Base-by-base conservation (phyloP, 345 rosid genomes). In the Citrus unshiu region DNA sequence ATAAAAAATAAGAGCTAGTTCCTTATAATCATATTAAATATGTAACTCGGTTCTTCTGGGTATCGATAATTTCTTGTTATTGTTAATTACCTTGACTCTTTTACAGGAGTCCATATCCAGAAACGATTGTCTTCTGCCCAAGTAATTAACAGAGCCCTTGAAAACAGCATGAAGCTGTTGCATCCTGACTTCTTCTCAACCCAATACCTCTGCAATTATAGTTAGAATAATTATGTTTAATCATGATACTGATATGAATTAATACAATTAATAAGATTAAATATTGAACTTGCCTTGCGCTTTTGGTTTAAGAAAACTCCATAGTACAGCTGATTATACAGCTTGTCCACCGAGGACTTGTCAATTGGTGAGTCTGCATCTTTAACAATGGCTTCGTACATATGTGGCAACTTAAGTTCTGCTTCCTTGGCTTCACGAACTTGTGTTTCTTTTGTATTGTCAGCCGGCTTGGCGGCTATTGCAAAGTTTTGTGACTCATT, bases 91-190 rank as follows among this genome's bases (percentile, higher is more conserved):
- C 84, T 85, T 21, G 89, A 74, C 67, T 89, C 92, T 43, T 69
- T 70, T 10, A 75, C 67, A 74, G 37, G 0, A 70, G 39, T 34
- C 98, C 97, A 94, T 51, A 32, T 75, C 98, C 98, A 94, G 79
- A 70, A 87, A 67, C 35, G 71, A 24, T 37, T 4, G 56, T 88
- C 74, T 25, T 89, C 93, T 35, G 88, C 84, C 93, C 98, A 92
- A 40, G 85, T 89, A 79, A 92, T 91, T 10, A 79, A 75, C 70
- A 91, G 86, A 54, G 72, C 83, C 80, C 87, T 86, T 59, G 95
- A 88, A 82, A 75, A 89, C 85, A 92, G 25, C 87, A 87, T 86
- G 86, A 91, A 88, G 85, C 92, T 83, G 80, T 89, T 91, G 77
- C 67, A 77, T 70, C 86, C 85, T 39, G 75, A 73, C 58, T 76